Evolutionary conservation across 116 monocot species (phyloP).

Genomic region (Iris pallida): DNA sequence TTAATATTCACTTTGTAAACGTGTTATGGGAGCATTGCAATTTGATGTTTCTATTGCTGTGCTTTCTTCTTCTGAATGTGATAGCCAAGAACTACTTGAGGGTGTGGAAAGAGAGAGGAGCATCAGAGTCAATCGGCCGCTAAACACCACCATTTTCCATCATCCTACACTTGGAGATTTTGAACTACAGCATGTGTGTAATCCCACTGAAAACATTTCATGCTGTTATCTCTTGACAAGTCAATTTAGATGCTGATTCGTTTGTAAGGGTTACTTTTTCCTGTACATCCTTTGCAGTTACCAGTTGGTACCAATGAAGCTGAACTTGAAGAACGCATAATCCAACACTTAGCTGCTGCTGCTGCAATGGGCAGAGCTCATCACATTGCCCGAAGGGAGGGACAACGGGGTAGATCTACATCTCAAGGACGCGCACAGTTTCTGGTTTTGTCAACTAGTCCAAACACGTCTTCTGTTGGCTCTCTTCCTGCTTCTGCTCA

Average conservation of each 20-base stretch:
- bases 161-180: constrained; percentile 76
- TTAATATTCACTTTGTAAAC: neutral
- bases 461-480: constrained; percentile 29
- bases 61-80: constrained; percentile 6
- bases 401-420: constrained; percentile 26
- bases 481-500: constrained; percentile 28
- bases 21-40: too few species aligned
- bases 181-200: constrained; percentile 65
- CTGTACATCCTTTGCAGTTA: constrained; percentile 33
- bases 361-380: constrained; percentile 60
- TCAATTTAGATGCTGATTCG: constrained; percentile 1
- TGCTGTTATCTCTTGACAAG: neutral
- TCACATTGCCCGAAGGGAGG: constrained; percentile 53
- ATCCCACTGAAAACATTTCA: too few species aligned
- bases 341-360: constrained; percentile 69
- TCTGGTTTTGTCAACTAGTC: constrained; percentile 39
- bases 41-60: neutral
- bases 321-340: constrained; percentile 63
- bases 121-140: constrained; percentile 33
- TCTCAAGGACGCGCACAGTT: constrained; percentile 35
- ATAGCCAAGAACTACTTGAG: constrained; percentile 84
- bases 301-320: constrained; percentile 48
- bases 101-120: constrained; percentile 76
- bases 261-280: neutral
- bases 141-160: constrained; percentile 48